Evolutionary conservation across 2,329 filamentous ascomycete genomes (phyloP).

Genomic region (Pezicula neosporulosa): DNA sequence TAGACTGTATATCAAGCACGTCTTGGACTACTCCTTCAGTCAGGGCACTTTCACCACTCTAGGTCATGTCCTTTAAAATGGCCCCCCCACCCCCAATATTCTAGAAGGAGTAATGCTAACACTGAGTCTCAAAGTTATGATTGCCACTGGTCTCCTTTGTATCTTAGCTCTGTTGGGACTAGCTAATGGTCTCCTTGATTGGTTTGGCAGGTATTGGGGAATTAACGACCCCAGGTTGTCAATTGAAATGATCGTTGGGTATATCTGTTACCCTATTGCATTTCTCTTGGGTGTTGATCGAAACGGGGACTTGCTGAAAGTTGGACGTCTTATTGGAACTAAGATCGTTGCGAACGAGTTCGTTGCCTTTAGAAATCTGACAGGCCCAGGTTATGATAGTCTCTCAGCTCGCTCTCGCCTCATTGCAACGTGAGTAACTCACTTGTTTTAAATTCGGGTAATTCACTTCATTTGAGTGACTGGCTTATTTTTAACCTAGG

Average conservation of each 20-base stretch:
- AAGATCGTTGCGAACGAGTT: conserved; percentile 69
- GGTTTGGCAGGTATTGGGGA: conserved; percentile 79
- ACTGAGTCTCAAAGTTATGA: conserved; percentile 54
- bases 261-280: conserved; percentile 73
- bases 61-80: too few species aligned
- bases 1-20: too few species aligned
- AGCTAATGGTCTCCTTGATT: conserved; percentile 72
- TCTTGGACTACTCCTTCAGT: too few species aligned
- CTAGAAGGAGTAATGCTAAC: too few species aligned
- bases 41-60: too few species aligned
- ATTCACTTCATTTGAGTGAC: too few species aligned
- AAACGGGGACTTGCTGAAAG: conserved; percentile 60
- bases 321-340: conserved; percentile 75
- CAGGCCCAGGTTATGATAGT: conserved; percentile 46
- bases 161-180: conserved; percentile 76
- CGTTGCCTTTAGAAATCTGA: conserved; percentile 41
- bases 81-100: too few species aligned
- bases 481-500: too few species aligned
- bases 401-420: conserved; percentile 70
- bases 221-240: conserved; percentile 68
- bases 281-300: conserved; percentile 79
- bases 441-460: too few species aligned
- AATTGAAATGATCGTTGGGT: conserved; percentile 72
- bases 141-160: conserved; percentile 74
- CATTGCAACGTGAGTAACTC: conserved; percentile 58